A percentile compares a stretch with the other conserved stretches of the same genome.
These are phyloP conservation scores for Pyricularia pennisetigena DNA, from an alignment of 2,329 filamentous ascomycete genomes.

Conservation along the genomic window DNA sequence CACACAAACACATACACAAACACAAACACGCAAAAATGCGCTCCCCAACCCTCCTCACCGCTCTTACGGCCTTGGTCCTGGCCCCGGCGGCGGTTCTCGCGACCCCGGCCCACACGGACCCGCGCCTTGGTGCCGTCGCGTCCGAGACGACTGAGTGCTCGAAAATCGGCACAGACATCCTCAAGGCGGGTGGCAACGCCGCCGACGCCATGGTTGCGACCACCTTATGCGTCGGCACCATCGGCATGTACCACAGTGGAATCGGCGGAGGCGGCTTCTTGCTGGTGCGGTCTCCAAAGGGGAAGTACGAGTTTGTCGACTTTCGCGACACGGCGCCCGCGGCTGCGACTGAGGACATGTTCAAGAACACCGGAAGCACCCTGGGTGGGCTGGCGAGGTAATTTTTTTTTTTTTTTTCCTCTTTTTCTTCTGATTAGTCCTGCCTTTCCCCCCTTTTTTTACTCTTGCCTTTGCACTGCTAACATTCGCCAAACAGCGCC, in stretches of 20 bases:
- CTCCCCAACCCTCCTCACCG: neutral
- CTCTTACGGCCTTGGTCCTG: neutral
- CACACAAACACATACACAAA: too few relatives aligned
- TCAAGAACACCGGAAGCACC: slow-evolving; percentile 52
- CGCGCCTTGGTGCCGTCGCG: slow-evolving; percentile 45
- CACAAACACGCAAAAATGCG: neutral
- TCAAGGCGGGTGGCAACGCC: slow-evolving; percentile 53
- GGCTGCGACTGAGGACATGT: slow-evolving; percentile 75
- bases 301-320: slow-evolving; percentile 70
- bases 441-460: too few relatives aligned
- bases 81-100: neutral
- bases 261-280: slow-evolving; percentile 75
- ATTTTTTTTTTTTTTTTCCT: slow-evolving; percentile 20
- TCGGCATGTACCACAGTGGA: slow-evolving; percentile 58
- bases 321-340: slow-evolving; percentile 79
- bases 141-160: slow-evolving; percentile 52
- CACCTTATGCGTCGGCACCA: slow-evolving; percentile 52
- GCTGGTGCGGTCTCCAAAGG: slow-evolving; percentile 55
- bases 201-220: slow-evolving; percentile 58
- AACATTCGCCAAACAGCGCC: slow-evolving; percentile 28
- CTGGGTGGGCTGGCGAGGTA: slow-evolving; percentile 63
- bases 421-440: neutral
- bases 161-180: slow-evolving; percentile 43
- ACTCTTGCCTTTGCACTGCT: too few relatives aligned
- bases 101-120: neutral